A percentile compares a stretch with the other conserved stretches of the same genome.
phyloP scores from a whole-genome alignment of 192 early-diverging fungal genomes.

The Rhizophagus prolifer region DNA sequence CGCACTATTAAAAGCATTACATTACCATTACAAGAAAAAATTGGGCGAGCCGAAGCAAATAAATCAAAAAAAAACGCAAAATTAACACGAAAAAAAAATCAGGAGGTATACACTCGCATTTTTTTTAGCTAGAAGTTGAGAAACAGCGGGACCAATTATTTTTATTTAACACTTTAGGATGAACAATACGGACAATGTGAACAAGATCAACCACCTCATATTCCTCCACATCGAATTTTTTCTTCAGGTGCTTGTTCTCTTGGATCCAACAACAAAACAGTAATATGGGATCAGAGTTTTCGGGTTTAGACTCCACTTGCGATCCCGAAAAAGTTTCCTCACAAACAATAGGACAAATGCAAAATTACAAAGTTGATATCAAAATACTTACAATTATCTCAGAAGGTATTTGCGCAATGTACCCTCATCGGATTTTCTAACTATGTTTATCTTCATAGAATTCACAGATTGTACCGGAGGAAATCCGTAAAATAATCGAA shows the following conservation, averaged over 20 bases:
- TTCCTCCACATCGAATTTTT: constrained; percentile 14
- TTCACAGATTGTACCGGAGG: constrained; percentile 17
- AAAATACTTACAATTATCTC: constrained; percentile 21
- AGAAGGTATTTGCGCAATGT: background rate
- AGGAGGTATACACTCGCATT: too few species aligned
- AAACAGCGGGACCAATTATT: too few species aligned
- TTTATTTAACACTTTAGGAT: too few species aligned
- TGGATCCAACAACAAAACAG: background rate
- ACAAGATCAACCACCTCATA: too few species aligned
- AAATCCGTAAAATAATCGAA: too few species aligned
- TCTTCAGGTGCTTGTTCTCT: background rate
- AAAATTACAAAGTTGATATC: constrained; percentile 1
- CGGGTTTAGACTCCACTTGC: background rate
- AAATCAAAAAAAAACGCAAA: too few species aligned
- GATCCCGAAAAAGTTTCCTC: background rate
- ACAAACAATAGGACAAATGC: background rate
- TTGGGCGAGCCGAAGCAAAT: background rate
- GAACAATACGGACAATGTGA: too few species aligned
- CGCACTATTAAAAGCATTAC: background rate
- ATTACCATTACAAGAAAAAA: background rate
- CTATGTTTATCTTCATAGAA: constrained; percentile 20
- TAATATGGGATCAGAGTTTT: too few species aligned
- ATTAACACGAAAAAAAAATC: too few species aligned
- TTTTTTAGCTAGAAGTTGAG: too few species aligned
- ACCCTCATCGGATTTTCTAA: background rate